These are phyloP conservation scores for Pseudonitzschia delicatissima DNA, from an alignment of 108 stramenopile genomes.

Conservation along the genomic window DNA sequence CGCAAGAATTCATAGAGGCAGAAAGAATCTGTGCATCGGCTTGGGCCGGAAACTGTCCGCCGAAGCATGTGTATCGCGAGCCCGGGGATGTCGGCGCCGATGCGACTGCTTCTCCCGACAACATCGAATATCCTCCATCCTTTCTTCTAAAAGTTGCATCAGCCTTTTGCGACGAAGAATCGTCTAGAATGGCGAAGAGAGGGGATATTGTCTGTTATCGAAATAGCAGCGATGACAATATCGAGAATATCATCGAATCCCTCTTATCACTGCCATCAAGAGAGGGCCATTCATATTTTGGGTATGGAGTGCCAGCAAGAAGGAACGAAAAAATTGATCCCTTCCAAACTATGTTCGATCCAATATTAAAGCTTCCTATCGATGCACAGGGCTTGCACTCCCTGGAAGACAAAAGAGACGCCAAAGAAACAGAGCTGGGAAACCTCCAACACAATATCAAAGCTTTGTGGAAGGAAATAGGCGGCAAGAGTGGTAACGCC, in stretches of 20 bases:
- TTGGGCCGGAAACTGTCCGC: conserved; percentile 53
- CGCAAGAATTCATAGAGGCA: conserved; percentile 1
- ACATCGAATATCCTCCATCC: conserved; percentile 29
- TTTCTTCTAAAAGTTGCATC: conserved; percentile 38
- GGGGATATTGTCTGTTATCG: not conserved
- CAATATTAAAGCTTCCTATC: conserved; percentile 21
- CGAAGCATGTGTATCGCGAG: conserved; percentile 6
- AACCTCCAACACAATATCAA: conserved; percentile 26
- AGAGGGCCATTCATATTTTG: conserved; percentile 66
- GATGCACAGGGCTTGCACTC: conserved; percentile 9
- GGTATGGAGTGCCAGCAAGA: conserved; percentile 39
- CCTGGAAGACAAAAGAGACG: conserved; percentile 15
- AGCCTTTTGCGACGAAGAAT: conserved; percentile 35
- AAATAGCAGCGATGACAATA: not conserved
- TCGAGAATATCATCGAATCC: too few relatives aligned
- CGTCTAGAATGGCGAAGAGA: not conserved
- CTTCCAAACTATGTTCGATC: conserved; percentile 29
- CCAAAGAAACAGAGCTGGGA: conserved; percentile 18
- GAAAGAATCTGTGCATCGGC: conserved; percentile 33
- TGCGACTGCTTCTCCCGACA: not conserved
- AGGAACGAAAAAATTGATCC: conserved; percentile 37
- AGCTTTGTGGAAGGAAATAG: conserved; percentile 45
- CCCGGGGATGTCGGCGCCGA: conserved; percentile 15
- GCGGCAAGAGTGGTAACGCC: conserved; percentile 34
- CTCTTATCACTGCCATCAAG: conserved; percentile 23